phyloP scores from a whole-genome alignment of 768 basidiomycete genomes.

The Dentipellis fragilis region DNA sequence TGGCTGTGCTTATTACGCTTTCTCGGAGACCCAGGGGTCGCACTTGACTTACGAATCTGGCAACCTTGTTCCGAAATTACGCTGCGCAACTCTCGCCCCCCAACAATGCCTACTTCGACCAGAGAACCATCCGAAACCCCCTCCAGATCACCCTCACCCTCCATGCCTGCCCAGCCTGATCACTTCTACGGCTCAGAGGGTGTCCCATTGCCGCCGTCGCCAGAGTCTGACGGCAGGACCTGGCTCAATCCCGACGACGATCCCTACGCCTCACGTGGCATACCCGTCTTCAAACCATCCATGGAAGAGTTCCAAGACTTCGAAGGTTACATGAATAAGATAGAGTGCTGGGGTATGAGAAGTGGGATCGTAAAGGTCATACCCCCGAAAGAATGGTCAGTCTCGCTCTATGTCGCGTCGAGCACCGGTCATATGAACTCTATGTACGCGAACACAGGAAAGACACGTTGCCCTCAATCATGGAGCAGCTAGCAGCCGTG shows the following conservation, averaged over 20 bases:
- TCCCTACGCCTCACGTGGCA: conserved; percentile 74
- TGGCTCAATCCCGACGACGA: conserved; percentile 78
- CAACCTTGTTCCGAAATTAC: not conserved
- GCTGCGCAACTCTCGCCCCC: not conserved
- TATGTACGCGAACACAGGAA: conserved; percentile 35
- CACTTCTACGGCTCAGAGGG: conserved; percentile 67
- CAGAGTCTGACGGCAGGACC: conserved; percentile 47
- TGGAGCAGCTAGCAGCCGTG: conserved; percentile 58
- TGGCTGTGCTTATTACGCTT: no score
- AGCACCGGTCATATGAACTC: conserved; percentile 12
- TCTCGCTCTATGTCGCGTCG: conserved; percentile 11
- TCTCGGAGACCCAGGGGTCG: not conserved
- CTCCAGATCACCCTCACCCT: conserved; percentile 38
- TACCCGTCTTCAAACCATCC: conserved; percentile 92
- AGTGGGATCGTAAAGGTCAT: conserved; percentile 96
- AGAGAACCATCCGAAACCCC: conserved; percentile 26
- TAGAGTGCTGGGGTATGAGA: conserved; percentile 83
- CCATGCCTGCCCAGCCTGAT: conserved; percentile 55
- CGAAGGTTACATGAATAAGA: conserved; percentile 76
- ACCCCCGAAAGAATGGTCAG: conserved; percentile 89
- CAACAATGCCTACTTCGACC: conserved; percentile 12
- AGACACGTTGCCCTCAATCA: conserved; percentile 60
- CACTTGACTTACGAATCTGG: no score
- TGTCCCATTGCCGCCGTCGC: conserved; percentile 41
- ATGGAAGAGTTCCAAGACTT: conserved; percentile 90